Percentiles rank a stretch among this genome's conserved stretches.
These are phyloP conservation scores for Phalaenopsis aphrodite DNA, from an alignment of 106 monocot genomes.

Conservation along the genomic window DNA sequence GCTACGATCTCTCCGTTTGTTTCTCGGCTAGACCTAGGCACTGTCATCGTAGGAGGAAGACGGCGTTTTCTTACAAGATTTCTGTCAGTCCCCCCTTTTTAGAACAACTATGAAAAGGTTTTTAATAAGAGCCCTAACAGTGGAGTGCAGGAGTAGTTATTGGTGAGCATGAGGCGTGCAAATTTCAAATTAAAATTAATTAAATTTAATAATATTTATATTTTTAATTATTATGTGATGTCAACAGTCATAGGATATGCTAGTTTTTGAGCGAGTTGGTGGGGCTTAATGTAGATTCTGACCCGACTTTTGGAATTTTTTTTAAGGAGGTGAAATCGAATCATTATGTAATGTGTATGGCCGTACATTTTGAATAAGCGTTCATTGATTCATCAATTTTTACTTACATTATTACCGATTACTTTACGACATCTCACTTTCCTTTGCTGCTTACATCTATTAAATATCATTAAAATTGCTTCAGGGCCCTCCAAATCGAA, in stretches of 20 bases:
- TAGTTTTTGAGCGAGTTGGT: neutral
- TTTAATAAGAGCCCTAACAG: no score
- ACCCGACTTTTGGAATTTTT: neutral
- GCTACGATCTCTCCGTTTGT: no score
- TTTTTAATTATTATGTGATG: no score
- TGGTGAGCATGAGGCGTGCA: no score
- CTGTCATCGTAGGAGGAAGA: no score
- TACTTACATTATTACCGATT: neutral
- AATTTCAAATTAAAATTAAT: no score
- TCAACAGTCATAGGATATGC: neutral
- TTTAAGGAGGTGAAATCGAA: neutral
- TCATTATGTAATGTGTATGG: neutral
- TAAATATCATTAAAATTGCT: conserved; percentile 11
- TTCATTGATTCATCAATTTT: neutral
- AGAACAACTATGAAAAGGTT: no score
- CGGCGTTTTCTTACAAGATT: no score
- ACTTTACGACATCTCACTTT: neutral
- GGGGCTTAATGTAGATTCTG: neutral
- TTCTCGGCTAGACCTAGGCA: no score
- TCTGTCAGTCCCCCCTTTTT: no score
- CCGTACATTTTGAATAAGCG: neutral
- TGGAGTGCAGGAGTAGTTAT: no score
- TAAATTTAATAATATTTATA: no score
- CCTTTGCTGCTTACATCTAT: neutral
- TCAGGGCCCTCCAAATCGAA: conserved; percentile 72